Base-by-base conservation (phyloP, 2,329 filamentous ascomycete species). In the Coccinonectria pachysandricola region DNA sequence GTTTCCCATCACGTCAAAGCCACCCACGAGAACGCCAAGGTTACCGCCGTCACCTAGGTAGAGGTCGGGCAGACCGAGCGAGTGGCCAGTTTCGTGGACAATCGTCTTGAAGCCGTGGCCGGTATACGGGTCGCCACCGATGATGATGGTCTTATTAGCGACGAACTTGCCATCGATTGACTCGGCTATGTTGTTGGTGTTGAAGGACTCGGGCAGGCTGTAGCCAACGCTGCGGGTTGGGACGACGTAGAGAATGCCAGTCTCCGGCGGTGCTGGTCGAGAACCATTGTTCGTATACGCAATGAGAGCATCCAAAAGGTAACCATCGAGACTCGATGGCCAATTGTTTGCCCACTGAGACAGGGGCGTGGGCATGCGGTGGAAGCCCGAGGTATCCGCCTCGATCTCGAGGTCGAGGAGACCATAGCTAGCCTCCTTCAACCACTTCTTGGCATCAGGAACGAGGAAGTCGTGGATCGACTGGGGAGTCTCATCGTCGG, bases 11-110 rank as follows among this genome's bases (percentile, higher is more conserved):
- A 52, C 32, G 27, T 50, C 48, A 51, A 52, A 59, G 3, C 54
- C 52, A 9, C 54, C 55, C 6, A 54, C 47, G 4, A 43, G 18
- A 7, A 38, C 36, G 11, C 34, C 29, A 16, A 19, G 17, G 17
- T 10, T 19, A 7, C 10, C 10, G 17, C 49, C 40, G 1, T 46
- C 32, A 1, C 54, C 53, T n/a, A n/a, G n/a, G 31, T 59, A 59
- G 24, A 50, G 41, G 24, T 58, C 54, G 1, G 55, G 52, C 24
- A 59, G 31, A 27, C 54, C 55, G 38, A 59, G 54, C 4, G 54
- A 34, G 24, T 58, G 55, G 5, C 53, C 53, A 0, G 50, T 54
- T 43, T 58, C 54, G 15, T 58, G 54, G 36, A 56, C 56, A 6
- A 57, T 30, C 5, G 48, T 45, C 27, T 53, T 53, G 23, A 32